Conservation (phyloP, 2,329 filamentous ascomycete species). For the Penicillium sclerotiorum region DNA sequence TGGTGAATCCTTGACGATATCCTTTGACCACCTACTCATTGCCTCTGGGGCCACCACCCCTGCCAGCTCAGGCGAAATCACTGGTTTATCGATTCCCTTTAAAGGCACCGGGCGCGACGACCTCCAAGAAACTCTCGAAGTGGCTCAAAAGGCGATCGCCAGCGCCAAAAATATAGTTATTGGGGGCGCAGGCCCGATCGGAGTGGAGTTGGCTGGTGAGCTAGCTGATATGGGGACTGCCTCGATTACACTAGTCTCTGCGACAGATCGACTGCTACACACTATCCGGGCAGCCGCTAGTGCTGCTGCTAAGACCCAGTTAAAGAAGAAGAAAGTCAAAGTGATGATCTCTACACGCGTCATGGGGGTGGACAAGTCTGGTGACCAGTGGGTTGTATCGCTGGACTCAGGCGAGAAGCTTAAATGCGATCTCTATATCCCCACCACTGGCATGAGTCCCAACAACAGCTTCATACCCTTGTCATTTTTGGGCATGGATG, state of each 20-base stretch:
- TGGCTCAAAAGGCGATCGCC: constrained; percentile 38
- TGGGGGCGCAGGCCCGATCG: constrained; percentile 53
- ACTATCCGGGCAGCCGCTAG: constrained; percentile 34
- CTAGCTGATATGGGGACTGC: constrained; percentile 44
- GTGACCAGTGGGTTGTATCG: constrained; percentile 43
- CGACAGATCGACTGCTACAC: constrained; percentile 29
- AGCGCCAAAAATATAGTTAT: constrained; percentile 50
- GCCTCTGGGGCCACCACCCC: constrained; percentile 57
- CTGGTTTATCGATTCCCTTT: constrained; percentile 39
- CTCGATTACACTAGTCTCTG: constrained; percentile 42
- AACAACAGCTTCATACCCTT: constrained; percentile 57
- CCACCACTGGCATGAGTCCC: constrained; percentile 54
- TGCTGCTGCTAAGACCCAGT: constrained; percentile 48
- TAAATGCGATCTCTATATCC: constrained; percentile 56
- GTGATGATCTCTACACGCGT: constrained; percentile 41
- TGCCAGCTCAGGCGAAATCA: constrained; percentile 38
- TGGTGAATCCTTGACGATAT: constrained; percentile 32
- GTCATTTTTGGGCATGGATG: constrained; percentile 48
- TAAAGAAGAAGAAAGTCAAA: constrained; percentile 52
- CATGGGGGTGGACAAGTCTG: constrained; percentile 33
- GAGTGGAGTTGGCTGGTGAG: constrained; percentile 54
- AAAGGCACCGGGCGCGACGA: constrained; percentile 47
- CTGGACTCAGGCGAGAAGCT: constrained; percentile 52
- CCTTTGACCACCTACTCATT: constrained; percentile 59
- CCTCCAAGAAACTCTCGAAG: constrained; percentile 35